Base-by-base conservation (phyloP, 306 rosid genomes). In the Acacia acuminata region DNA sequence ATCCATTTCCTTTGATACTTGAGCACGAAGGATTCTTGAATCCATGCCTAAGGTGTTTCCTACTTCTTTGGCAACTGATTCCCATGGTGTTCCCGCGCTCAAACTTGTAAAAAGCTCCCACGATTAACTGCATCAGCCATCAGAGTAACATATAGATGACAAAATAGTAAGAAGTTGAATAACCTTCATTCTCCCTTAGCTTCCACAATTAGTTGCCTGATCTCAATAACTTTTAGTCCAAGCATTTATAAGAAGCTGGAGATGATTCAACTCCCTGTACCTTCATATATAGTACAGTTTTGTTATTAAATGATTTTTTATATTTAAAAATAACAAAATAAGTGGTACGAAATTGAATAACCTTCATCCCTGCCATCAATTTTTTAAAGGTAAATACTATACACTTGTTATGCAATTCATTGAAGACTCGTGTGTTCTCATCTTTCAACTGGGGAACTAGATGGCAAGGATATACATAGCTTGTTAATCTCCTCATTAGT, bases 71-170 rank as follows among this genome's bases (percentile, higher is more conserved):
- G 97, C 99, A 77, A 93, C 94, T 0, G 91, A 82, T 84, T 96
- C 99, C 99, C 97, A 96, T 34, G 97, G 98, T 3, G 98, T 93
- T 75, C 99, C 99, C 8, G 72, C 84, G 0, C 96, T 80, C 30
- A 96, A 90, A 89, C 92, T 93, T 20, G 94, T 81, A 84, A 96
- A 84, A 82, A 96, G 83, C 88, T 92, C 12, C 99, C 99, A 10
- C 94, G 93, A 60, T 93, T 96, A 79, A 96, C 98, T 45, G 99
- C 99, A 84, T 96, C 89, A 2, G 94, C 97, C 99, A 93, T 93
- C 10, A 98, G 99, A 19, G 99, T 97, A 81, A 96, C 92, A 83
- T 96, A 80, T 7, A 60, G 47, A 85, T 65, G 43, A 36, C 38
- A 82, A 16, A 4, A 51, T 38, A 38, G 42, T 38, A 38, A 6